phyloP scores from a whole-genome alignment of 179 eudicot species.

The Beta macrorhiza region DNA sequence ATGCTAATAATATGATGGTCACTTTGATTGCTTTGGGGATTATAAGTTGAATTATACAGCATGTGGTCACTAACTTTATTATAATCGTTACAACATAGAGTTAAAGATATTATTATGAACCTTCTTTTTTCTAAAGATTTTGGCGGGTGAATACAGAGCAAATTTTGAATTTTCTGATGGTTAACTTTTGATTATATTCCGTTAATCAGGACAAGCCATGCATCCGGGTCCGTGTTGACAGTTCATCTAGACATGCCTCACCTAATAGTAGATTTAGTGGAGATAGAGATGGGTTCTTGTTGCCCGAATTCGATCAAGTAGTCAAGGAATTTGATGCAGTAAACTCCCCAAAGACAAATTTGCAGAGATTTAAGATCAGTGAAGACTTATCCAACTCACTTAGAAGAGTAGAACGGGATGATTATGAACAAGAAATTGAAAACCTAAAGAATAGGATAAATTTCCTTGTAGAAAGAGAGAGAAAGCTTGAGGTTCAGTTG shows the following conservation, averaged over 20 bases:
- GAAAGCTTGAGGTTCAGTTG: conserved; percentile 60
- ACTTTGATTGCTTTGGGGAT: not conserved
- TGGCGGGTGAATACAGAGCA: not conserved
- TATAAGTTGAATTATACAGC: not conserved
- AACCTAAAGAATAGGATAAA: conserved; percentile 46
- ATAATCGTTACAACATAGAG: not conserved
- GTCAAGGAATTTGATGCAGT: conserved; percentile 43
- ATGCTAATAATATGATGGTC: not conserved
- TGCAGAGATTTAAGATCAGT: conserved; percentile 23
- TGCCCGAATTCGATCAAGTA: conserved; percentile 61
- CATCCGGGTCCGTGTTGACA: conserved; percentile 35
- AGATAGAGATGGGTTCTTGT: conserved; percentile 51
- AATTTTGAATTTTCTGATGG: not conserved
- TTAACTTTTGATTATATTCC: not conserved
- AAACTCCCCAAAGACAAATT: conserved; percentile 29
- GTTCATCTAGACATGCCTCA: conserved; percentile 31
- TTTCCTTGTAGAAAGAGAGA: conserved; percentile 64
- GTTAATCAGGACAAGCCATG: conserved; percentile 39
- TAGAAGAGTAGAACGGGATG: conserved; percentile 34
- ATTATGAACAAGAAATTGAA: conserved; percentile 52
- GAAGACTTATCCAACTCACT: conserved; percentile 27
- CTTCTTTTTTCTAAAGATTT: not conserved
- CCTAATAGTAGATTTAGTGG: conserved; percentile 36
- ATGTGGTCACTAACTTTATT: not conserved
- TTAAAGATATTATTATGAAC: not conserved